Conservation (phyloP, 306 rosid genomes). For the Rubus parviflorus region DNA sequence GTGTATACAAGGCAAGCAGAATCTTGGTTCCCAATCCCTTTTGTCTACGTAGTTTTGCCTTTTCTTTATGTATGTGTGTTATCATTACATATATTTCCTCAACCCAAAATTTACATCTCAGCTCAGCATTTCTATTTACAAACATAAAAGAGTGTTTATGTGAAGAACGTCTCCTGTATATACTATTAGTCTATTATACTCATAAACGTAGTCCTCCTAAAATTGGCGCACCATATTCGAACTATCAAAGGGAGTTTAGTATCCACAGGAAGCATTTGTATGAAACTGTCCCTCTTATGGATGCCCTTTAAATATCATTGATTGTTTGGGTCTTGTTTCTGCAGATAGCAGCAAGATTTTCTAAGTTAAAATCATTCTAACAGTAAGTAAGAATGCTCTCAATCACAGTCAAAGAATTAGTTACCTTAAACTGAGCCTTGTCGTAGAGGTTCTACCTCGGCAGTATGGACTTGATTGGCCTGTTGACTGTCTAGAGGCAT, state of each 20-base stretch:
- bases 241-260: neutral
- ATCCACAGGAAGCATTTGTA: neutral
- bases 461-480: slow-evolving; percentile 50
- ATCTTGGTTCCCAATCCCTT: neutral
- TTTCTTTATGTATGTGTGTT: neutral
- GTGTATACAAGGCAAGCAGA: neutral
- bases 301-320: neutral
- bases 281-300: neutral
- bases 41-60: neutral
- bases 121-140: slow-evolving; percentile 2
- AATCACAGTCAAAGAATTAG: slow-evolving; percentile 20
- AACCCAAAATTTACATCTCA: slow-evolving; percentile 5
- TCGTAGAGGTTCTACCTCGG: slow-evolving; percentile 61
- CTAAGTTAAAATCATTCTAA: slow-evolving; percentile 5
- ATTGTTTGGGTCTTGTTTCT: slow-evolving; percentile 12
- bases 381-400: slow-evolving; percentile 12
- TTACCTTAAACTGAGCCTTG: slow-evolving; percentile 56
- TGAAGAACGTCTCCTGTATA: slow-evolving; percentile 1
- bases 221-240: neutral
- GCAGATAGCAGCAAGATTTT: slow-evolving; percentile 6
- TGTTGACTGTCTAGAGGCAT: slow-evolving; percentile 84
- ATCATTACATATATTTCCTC: slow-evolving; percentile 14
- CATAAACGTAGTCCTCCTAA: neutral
- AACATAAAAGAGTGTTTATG: neutral
- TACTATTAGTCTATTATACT: no score